These are phyloP conservation scores for Diutina catenulata DNA, from an alignment of 1,139 yeast species.

Conservation along the genomic window DNA sequence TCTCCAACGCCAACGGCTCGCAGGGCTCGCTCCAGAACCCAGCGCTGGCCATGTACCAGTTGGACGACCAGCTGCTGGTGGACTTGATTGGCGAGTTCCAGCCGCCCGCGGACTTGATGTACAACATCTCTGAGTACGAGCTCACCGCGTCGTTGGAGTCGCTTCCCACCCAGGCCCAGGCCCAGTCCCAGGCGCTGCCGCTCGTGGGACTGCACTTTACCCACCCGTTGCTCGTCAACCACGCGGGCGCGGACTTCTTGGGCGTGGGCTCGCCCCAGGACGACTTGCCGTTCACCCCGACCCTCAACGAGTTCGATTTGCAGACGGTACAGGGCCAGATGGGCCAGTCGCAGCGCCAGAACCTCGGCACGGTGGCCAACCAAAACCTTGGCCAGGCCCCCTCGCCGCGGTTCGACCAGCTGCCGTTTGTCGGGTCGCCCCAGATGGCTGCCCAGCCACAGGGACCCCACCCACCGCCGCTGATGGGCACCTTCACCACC, in stretches of 20 bases:
- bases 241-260: background rate
- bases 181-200: no score
- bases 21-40: background rate
- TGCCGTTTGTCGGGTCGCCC: no score
- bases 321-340: no score
- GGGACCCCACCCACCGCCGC: no score
- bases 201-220: background rate
- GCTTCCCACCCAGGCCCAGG: background rate
- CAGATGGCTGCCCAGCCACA: no score
- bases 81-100: background rate
- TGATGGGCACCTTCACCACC: background rate
- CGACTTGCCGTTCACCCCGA: conserved; percentile 4
- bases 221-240: conserved; percentile 1
- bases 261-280: background rate
- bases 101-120: background rate
- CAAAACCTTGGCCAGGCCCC: no score
- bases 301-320: conserved; percentile 1
- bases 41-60: conserved; percentile 1
- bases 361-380: no score
- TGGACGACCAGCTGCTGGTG: conserved; percentile 5
- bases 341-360: no score
- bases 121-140: background rate
- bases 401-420: no score
- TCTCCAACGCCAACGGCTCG: conserved; percentile 3
- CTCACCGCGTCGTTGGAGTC: conserved; percentile 2